Evolutionary conservation across 495 filamentous ascomycete species (phyloP).

Genomic region (Parachaetomium inaequale): DNA sequence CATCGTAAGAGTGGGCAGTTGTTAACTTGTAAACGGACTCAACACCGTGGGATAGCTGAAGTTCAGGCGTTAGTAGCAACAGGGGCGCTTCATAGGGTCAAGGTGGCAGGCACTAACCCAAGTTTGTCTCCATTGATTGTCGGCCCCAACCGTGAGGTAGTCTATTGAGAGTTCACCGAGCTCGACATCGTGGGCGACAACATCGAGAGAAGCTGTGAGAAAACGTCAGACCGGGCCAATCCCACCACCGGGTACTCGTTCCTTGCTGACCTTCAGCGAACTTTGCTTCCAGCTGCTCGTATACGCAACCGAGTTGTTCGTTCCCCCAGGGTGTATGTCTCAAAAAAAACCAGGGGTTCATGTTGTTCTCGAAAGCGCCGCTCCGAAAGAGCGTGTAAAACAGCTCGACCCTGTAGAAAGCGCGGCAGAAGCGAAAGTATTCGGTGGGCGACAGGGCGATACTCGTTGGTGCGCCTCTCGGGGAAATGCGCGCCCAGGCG

Average conservation of each 20-base stretch:
- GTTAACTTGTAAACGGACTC: not conserved
- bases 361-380: not conserved
- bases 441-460: not conserved
- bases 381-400: not conserved
- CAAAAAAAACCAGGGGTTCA: not conserved
- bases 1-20: not conserved
- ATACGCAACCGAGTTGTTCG: not conserved
- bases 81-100: not conserved
- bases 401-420: not conserved
- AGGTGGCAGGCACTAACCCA: not conserved
- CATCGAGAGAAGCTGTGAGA: not conserved
- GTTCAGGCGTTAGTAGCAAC: not conserved
- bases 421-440: not conserved
- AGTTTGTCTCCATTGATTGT: not conserved
- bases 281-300: not conserved
- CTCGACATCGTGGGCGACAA: not conserved
- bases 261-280: not conserved
- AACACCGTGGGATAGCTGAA: not conserved
- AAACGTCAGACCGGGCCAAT: not conserved
- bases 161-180: not conserved
- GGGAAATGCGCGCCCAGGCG: not conserved
- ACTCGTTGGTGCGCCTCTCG: not conserved
- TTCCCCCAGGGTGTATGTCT: not conserved
- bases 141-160: not conserved
- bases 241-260: not conserved